Evolutionary conservation across 768 basidiomycete species (phyloP).

Genomic region (Suillus decipiens): DNA sequence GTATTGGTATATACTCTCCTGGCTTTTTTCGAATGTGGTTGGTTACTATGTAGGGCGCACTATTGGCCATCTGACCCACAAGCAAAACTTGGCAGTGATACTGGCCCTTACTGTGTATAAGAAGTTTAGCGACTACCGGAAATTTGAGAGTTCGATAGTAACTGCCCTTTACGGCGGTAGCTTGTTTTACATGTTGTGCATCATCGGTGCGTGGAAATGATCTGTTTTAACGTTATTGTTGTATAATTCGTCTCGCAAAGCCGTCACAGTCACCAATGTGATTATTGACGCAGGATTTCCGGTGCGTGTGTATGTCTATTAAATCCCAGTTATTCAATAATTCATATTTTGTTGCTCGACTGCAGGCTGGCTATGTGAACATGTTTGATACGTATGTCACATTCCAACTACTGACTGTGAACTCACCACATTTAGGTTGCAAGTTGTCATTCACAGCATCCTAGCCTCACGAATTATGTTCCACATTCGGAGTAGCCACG

Average conservation of each 20-base stretch:
- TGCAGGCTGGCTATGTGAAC: too few species aligned
- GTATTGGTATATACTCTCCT: too few species aligned
- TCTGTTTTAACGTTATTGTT: background rate
- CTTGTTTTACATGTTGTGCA: conserved; percentile 20
- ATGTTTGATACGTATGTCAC: too few species aligned
- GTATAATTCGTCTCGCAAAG: conserved; percentile 7
- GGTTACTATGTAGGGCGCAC: background rate
- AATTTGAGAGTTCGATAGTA: conserved; percentile 3
- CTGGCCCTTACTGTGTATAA: conserved; percentile 3
- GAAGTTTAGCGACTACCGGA: background rate
- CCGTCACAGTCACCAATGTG: conserved; percentile 12
- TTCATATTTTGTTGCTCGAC: too few species aligned
- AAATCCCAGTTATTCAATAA: too few species aligned
- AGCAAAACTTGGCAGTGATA: background rate
- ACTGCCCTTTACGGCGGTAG: conserved; percentile 16
- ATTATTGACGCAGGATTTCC: conserved; percentile 10
- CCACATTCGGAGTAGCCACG: too few species aligned
- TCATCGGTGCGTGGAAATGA: conserved; percentile 13
- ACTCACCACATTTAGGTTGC: too few species aligned
- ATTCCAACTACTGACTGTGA: too few species aligned
- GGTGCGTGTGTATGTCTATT: background rate
- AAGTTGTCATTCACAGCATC: too few species aligned
- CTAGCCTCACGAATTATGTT: too few species aligned
- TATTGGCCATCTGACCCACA: background rate
- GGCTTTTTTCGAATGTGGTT: background rate